Evolutionary conservation across 495 filamentous ascomycete species (phyloP).

Genomic region (Xylaria nigripes): DNA sequence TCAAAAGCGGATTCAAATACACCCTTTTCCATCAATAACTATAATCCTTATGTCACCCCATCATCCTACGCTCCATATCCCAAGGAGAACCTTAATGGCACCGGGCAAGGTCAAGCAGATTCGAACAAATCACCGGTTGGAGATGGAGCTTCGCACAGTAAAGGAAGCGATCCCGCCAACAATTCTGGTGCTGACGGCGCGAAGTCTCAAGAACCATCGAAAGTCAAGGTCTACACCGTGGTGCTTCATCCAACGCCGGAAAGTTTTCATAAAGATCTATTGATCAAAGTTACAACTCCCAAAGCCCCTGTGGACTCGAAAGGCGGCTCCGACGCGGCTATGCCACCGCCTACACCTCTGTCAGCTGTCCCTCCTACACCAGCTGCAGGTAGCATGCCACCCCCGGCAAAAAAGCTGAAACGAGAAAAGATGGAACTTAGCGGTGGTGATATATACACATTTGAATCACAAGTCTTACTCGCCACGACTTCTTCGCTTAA

Average conservation of each 20-base stretch:
- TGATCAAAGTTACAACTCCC: conserved; percentile 65
- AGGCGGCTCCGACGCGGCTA: conserved; percentile 42
- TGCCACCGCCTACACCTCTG: conserved; percentile 59
- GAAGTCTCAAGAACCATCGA: conserved; percentile 42
- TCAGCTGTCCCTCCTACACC: conserved; percentile 56
- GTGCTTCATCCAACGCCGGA: conserved; percentile 80
- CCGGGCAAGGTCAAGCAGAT: conserved; percentile 25
- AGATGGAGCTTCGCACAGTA: conserved; percentile 24
- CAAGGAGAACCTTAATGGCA: conserved; percentile 40
- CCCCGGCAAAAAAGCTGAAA: conserved; percentile 61
- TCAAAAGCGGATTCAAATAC: conserved; percentile 51
- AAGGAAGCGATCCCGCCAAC: conserved; percentile 47
- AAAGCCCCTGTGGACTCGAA: conserved; percentile 37
- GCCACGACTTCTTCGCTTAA: conserved; percentile 66
- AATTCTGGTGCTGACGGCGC: conserved; percentile 37
- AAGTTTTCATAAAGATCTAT: conserved; percentile 63
- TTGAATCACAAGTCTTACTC: conserved; percentile 62
- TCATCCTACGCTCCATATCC: conserved; percentile 79
- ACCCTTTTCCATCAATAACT: conserved; percentile 84
- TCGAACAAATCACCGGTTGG: conserved; percentile 25
- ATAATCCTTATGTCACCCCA: conserved; percentile 77
- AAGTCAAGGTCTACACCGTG: conserved; percentile 62
- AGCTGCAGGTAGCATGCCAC: conserved; percentile 41
- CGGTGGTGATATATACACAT: conserved; percentile 57
- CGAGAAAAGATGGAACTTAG: conserved; percentile 64